phyloP scores from a whole-genome alignment of 2,329 filamentous ascomycete genomes.

The Xylaria hypoxylon region DNA sequence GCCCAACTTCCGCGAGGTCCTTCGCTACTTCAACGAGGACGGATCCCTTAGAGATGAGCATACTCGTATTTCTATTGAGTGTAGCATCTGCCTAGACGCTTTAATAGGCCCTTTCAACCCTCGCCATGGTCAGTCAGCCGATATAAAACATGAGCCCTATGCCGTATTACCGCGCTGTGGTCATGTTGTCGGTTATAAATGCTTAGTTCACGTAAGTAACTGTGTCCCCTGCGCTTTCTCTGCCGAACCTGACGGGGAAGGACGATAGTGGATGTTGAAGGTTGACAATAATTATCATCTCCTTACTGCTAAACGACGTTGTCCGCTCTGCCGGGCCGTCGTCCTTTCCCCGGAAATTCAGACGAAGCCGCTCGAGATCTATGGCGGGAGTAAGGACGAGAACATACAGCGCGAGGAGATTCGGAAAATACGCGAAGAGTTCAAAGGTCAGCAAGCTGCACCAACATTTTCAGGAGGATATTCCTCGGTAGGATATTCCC shows the following conservation, averaged over 20 bases:
- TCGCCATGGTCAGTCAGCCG: no score
- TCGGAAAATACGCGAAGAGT: neutral
- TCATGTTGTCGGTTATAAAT: constrained; percentile 39
- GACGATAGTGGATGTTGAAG: no score
- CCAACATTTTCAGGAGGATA: no score
- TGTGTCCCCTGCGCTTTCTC: neutral
- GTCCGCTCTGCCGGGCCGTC: neutral
- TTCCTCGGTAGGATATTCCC: no score
- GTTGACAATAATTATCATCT: no score
- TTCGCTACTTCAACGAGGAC: neutral
- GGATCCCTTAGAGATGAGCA: no score
- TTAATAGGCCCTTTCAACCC: no score
- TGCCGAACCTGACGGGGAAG: no score
- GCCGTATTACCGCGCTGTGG: constrained; percentile 35
- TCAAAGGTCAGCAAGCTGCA: no score
- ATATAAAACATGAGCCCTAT: constrained; percentile 9
- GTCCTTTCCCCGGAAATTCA: neutral
- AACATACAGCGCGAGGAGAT: neutral
- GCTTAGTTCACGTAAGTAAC: constrained; percentile 19
- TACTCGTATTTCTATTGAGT: no score
- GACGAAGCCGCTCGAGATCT: neutral
- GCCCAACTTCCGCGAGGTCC: neutral
- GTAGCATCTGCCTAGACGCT: no score
- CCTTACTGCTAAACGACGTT: neutral
- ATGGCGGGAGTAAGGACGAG: neutral